Percentiles rank a stretch among this genome's conserved stretches.
phyloP scores from a whole-genome alignment of 495 filamentous ascomycete genomes.

The Chaetomium fimeti region DNA sequence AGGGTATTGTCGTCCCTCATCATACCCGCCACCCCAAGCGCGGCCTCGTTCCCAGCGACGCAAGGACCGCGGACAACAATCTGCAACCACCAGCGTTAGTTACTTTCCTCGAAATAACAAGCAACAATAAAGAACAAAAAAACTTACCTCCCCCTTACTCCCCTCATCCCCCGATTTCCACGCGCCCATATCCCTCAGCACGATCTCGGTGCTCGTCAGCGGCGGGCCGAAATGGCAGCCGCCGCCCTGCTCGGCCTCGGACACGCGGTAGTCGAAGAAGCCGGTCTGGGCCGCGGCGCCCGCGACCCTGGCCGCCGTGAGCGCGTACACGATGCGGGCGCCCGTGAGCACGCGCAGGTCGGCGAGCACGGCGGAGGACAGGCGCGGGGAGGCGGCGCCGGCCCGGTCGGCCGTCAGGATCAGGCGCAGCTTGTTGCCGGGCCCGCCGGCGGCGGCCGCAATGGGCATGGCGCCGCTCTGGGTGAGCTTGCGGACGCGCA shows the following conservation, averaged over 20 bases:
- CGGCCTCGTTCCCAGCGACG: slow-evolving; percentile 62
- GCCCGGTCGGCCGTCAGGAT: slow-evolving; percentile 64
- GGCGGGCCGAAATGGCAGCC: slow-evolving; percentile 80
- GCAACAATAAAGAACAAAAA: background rate
- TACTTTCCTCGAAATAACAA: background rate
- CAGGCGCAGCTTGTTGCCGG: slow-evolving; percentile 72
- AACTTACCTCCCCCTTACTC: slow-evolving; percentile 61
- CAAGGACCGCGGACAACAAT: slow-evolving; percentile 65
- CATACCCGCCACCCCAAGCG: slow-evolving; percentile 56
- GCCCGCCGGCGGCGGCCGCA: slow-evolving; percentile 38
- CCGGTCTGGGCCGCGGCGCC: slow-evolving; percentile 82
- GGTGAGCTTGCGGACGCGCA: slow-evolving; percentile 65
- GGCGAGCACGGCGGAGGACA: slow-evolving; percentile 66
- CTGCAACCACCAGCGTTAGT: slow-evolving; percentile 33
- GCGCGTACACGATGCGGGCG: slow-evolving; percentile 78
- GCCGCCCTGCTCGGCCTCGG: slow-evolving; percentile 45
- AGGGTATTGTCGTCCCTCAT: slow-evolving; percentile 58
- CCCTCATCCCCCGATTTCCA: slow-evolving; percentile 60
- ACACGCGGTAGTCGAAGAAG: slow-evolving; percentile 79
- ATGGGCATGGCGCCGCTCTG: slow-evolving; percentile 70
- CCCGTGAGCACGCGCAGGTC: slow-evolving; percentile 79
- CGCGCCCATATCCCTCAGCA: slow-evolving; percentile 59
- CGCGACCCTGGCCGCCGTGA: slow-evolving; percentile 77
- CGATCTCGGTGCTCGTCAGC: slow-evolving; percentile 73
- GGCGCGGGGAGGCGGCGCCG: slow-evolving; percentile 49